A percentile compares a stretch with the other conserved stretches of the same genome.
phyloP scores from a whole-genome alignment of 345 rosid genomes.

The Dipteronia dyeriana region DNA sequence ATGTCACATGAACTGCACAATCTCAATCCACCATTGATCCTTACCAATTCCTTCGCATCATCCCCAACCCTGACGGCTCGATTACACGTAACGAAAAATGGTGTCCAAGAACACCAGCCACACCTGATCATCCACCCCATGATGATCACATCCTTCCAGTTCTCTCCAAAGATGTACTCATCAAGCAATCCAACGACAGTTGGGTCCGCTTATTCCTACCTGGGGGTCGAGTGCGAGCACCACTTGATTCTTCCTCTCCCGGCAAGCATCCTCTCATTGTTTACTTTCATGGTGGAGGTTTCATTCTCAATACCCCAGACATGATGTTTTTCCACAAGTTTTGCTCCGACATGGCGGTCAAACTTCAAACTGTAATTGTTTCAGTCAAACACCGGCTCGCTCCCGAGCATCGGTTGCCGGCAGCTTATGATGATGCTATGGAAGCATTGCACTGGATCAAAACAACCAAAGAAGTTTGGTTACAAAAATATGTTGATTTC shows the following conservation, averaged over 20 bases:
- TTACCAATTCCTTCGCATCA: conserved; percentile 27
- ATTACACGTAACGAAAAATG: conserved; percentile 28
- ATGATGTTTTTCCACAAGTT: conserved; percentile 19
- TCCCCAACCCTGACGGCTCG: conserved; percentile 41
- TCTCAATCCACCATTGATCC: conserved; percentile 20
- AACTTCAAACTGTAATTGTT: conserved; percentile 37
- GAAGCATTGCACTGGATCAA: conserved; percentile 49
- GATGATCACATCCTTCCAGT: not conserved
- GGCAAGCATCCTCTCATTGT: conserved; percentile 54
- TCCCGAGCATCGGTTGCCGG: conserved; percentile 72
- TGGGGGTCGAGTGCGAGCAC: no score
- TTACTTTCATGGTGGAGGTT: conserved; percentile 68
- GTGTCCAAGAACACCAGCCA: conserved; percentile 18
- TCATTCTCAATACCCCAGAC: conserved; percentile 41
- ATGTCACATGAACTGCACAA: conserved; percentile 2
- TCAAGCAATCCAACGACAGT: conserved; percentile 31
- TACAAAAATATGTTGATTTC: conserved; percentile 36
- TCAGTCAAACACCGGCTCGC: conserved; percentile 58
- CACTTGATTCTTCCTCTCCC: not conserved
- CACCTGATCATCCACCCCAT: conserved; percentile 22
- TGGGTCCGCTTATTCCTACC: conserved; percentile 42
- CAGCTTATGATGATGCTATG: conserved; percentile 62
- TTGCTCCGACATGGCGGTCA: conserved; percentile 33
- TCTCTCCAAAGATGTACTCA: conserved; percentile 37
- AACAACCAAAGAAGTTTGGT: conserved; percentile 37